Evolutionary conservation across 225 moss, liverwort and hornwort species (phyloP).

Genomic region (Ulota crispa): DNA sequence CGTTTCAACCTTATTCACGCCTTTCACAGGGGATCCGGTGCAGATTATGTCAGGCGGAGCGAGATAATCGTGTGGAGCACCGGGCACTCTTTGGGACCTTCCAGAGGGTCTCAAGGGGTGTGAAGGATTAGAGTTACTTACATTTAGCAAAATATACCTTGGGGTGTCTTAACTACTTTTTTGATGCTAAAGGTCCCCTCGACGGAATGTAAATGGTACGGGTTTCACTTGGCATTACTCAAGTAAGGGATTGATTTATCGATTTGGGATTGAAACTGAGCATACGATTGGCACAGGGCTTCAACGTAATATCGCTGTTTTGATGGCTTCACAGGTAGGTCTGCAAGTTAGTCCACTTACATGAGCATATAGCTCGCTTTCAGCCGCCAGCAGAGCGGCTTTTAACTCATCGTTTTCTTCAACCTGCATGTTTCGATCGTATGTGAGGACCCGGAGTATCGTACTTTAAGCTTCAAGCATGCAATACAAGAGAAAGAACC

Average conservation of each 20-base stretch:
- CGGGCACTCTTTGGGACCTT: background rate
- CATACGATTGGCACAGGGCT: background rate
- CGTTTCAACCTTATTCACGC: background rate
- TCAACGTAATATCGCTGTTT: background rate
- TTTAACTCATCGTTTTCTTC: constrained; percentile 91
- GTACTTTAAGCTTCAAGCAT: background rate
- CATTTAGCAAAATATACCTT: background rate
- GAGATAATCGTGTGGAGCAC: background rate
- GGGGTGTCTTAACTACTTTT: background rate
- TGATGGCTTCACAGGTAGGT: background rate
- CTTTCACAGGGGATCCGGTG: background rate
- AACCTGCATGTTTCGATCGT: constrained; percentile 58
- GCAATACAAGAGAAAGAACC: background rate
- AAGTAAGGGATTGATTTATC: background rate
- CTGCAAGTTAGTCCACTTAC: constrained; percentile 50
- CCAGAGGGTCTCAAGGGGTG: background rate
- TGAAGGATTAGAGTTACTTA: background rate
- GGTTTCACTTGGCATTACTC: background rate
- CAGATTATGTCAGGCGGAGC: background rate
- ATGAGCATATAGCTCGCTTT: constrained; percentile 78
- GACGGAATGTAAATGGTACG: background rate
- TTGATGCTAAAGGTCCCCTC: background rate
- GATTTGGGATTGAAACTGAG: background rate
- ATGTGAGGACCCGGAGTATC: constrained; percentile 13
- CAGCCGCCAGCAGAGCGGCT: constrained; percentile 71